Base-by-base conservation (phyloP, 371 early-diverging fungal genomes). In the Apophysomyces sp. region DNA sequence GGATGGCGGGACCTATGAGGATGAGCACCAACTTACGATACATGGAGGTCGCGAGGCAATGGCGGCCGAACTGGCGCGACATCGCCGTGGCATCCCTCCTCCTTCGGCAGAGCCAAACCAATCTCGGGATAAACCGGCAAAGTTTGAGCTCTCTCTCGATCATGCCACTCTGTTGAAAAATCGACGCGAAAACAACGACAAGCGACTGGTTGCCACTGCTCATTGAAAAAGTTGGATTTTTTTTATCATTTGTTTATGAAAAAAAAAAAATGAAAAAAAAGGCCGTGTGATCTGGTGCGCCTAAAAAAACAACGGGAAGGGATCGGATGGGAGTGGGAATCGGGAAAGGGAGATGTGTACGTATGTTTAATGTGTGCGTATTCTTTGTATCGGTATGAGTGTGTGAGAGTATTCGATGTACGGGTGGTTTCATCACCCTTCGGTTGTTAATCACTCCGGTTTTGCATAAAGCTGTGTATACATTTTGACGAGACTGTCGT, bases 401-500 rank as follows among this genome's bases (percentile, higher is more conserved):
- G 11, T 21, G 21, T 44, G 24, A 21, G 0, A 7, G 49, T n/a
- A 21, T 9, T 44, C 9, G 34, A 34, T 34, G 24, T 44, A 16
- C 21, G n/a, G 55, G 54, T 16, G 8, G 36, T 7, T 16, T 1
- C 71, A n/a, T 67, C 53, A 13, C 65, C 34, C 13, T 34, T 34
- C 34, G 11, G 34, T 34, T 34, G 21, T 24, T n/a, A 9, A 37
- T 62, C 68, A 74, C 21, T 44, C 40, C 27, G 36, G 52, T 28
- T 51, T 76, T 7, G 93, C 93, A 74, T 85, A 87, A 39, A 93
- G 67, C 39, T 77, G 79, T 16, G 94, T 94, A 80, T 95, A 96
- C 94, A 95, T 92, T 52, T 74, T 66, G 8, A 95, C 88, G 52
- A 97, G 73, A 21, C 92, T 93, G 67, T 90, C 82, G 80, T 97